These are phyloP conservation scores for Fusarium graminum DNA, from an alignment of 2,329 filamentous ascomycete genomes.

Conservation along the genomic window DNA sequence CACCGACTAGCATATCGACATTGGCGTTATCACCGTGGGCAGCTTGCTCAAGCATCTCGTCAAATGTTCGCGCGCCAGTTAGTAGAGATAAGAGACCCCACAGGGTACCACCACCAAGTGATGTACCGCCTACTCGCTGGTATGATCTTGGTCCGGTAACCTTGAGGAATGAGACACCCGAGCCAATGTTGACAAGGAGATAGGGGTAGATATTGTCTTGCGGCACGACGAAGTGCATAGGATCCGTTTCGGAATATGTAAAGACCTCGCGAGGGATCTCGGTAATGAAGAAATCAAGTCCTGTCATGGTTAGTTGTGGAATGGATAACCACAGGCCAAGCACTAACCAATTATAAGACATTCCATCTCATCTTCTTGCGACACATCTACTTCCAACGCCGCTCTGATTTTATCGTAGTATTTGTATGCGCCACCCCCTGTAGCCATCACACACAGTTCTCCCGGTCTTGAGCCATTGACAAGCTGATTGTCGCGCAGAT, in stretches of 20 bases:
- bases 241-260: slow-evolving; percentile 90
- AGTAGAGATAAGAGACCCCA: slow-evolving; percentile 94
- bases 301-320: slow-evolving; percentile 57
- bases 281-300: slow-evolving; percentile 98
- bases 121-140: slow-evolving; percentile 93
- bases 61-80: slow-evolving; percentile 94
- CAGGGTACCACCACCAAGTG: slow-evolving; percentile 94
- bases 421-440: slow-evolving; percentile 95
- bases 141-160: slow-evolving; percentile 90
- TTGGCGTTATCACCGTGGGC: slow-evolving; percentile 91
- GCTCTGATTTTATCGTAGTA: slow-evolving; percentile 93
- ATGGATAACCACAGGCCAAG: neutral
- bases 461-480: slow-evolving; percentile 78
- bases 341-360: slow-evolving; percentile 89
- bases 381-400: slow-evolving; percentile 85
- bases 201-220: slow-evolving; percentile 92
- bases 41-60: slow-evolving; percentile 95
- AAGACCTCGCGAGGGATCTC: slow-evolving; percentile 98
- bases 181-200: slow-evolving; percentile 97
- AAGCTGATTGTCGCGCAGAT: slow-evolving; percentile 85
- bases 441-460: slow-evolving; percentile 93
- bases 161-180: slow-evolving; percentile 96
- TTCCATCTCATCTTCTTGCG: slow-evolving; percentile 98
- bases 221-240: slow-evolving; percentile 88
- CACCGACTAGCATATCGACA: slow-evolving; percentile 96